These are phyloP conservation scores for Truncatella angustata DNA, from an alignment of 2,329 filamentous ascomycete genomes.

Conservation along the genomic window DNA sequence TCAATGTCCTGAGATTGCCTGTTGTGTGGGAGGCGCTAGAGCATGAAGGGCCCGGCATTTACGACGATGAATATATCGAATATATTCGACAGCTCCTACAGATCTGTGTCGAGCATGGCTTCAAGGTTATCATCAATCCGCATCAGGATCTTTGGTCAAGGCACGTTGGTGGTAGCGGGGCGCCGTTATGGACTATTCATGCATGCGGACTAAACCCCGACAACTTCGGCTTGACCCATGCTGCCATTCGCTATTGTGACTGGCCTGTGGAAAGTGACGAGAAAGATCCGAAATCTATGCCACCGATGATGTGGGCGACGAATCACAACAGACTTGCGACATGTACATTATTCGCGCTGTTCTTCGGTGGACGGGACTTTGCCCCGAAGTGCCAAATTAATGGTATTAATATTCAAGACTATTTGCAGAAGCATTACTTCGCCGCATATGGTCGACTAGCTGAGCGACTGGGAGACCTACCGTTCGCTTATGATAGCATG, in stretches of 20 bases:
- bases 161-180: constrained; percentile 20
- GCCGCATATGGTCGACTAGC: constrained; percentile 18
- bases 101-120: constrained; percentile 16
- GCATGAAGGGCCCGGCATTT: constrained; percentile 20
- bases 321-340: constrained; percentile 22
- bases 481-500: constrained; percentile 23
- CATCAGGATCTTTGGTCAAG: constrained; percentile 25
- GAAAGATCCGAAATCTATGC: constrained; percentile 21
- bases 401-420: constrained; percentile 23
- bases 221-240: constrained; percentile 20
- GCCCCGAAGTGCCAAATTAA: constrained; percentile 19
- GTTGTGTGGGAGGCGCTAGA: constrained; percentile 23
- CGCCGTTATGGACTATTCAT: constrained; percentile 23
- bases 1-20: constrained; percentile 19
- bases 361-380: constrained; percentile 20
- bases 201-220: constrained; percentile 21
- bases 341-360: constrained; percentile 20
- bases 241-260: constrained; percentile 20
- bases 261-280: constrained; percentile 19
- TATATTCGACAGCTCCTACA: constrained; percentile 15
- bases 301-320: constrained; percentile 25
- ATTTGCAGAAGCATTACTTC: constrained; percentile 21
- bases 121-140: constrained; percentile 22
- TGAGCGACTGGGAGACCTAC: constrained; percentile 15
- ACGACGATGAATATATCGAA: constrained; percentile 22